Evolutionary conservation across 768 basidiomycete species (phyloP), one percentile per base, ranked within the genome.

Genomic region (Gautieria morchelliformis): DNA sequence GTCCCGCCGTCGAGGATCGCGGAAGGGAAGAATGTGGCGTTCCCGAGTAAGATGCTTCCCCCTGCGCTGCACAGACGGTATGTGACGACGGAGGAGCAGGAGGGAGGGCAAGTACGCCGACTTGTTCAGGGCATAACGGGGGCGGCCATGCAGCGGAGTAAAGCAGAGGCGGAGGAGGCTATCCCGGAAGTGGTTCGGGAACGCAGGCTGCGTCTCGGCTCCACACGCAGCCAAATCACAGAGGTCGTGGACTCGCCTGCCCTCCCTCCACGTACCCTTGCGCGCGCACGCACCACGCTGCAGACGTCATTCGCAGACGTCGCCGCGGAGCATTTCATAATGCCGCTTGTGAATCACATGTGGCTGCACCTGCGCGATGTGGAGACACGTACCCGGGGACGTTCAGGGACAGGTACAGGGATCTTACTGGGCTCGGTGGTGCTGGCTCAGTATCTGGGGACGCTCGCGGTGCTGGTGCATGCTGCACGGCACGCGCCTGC

Each of bases 341-440:
- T 85, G 59, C 96, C 96, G 0, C 74, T 98, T 53, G 80, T 97
- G 71, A 87, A 93, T 63, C 81, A 85, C n/a, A 96, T 98, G 71
- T 99, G 93, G 93, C 66, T 78, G n/a, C 91, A 94, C 71, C 80
- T 96, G 46, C 82, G 89, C 7, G 92, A 95, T 63, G 85, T 89
- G 64, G 83, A 88, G 63, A 76, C 80, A 2, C 78, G 90, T 39
- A 88, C 92, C 64, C 78, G 81, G 52, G 78, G 89, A 42, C 85
- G 85, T 2, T 75, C 79, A 2, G 81, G 87, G 1, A 82, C 87
- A 0, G 91, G 90, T 10, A 85, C 89, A 0, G 89, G 89, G 0
- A 79, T 95, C 62, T 78, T 97, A 55, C 76, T 97, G 22, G 87
- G 83, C 59, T 80, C 93, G 2, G 66, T 90, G 56, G 78, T 89